Conservation (phyloP, 371 early-diverging fungal species). For the Mucor indicus region DNA sequence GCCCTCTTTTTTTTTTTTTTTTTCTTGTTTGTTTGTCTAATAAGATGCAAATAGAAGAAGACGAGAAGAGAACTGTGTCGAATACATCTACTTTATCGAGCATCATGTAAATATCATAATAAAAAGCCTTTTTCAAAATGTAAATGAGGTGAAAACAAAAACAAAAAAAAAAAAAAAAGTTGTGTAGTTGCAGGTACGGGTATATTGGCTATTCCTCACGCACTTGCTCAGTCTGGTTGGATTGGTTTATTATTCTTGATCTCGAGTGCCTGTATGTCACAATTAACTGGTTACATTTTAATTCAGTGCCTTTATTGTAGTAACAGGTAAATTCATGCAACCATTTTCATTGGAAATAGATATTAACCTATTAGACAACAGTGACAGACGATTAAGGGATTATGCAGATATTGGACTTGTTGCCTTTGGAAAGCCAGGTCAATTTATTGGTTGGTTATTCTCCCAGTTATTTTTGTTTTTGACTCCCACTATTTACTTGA, state of each 20-base stretch:
- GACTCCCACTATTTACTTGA: constrained; percentile 72
- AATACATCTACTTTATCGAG: constrained; percentile 20
- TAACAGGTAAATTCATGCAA: constrained; percentile 5
- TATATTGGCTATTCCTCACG: constrained; percentile 78
- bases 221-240: constrained; percentile 85
- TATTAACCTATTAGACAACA: not conserved
- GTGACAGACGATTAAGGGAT: constrained; percentile 6
- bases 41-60: not conserved
- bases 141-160: not conserved
- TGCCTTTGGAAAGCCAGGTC: constrained; percentile 65
- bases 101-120: constrained; percentile 13
- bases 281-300: constrained; percentile 39
- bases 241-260: constrained; percentile 35
- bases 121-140: not conserved
- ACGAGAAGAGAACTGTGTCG: constrained; percentile 10
- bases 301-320: constrained; percentile 36
- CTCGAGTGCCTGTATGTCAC: constrained; percentile 49
- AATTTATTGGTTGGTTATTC: constrained; percentile 58
- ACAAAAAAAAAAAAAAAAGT: constrained; percentile 31
- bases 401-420: constrained; percentile 57
- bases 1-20: not conserved
- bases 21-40: not conserved
- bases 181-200: constrained; percentile 87
- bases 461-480: constrained; percentile 66
- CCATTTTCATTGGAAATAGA: not conserved